These are phyloP conservation scores for Pezicula radicicola DNA, from an alignment of 2,329 filamentous ascomycete species.

Conservation along the genomic window DNA sequence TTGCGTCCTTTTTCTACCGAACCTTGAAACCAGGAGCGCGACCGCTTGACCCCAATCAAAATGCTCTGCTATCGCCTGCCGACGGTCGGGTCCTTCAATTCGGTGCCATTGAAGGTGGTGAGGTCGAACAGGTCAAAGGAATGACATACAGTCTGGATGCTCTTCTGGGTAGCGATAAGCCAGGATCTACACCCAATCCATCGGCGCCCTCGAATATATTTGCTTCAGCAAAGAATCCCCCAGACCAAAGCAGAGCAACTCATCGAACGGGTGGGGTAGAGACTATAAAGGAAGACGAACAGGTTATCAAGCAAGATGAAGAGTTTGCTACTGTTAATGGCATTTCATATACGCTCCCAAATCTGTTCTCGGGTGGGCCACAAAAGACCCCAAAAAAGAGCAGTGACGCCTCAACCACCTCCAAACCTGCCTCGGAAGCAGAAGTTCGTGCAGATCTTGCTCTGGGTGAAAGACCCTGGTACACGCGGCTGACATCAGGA, in stretches of 20 bases:
- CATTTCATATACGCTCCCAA: slow-evolving; percentile 90
- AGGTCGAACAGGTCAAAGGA: slow-evolving; percentile 98
- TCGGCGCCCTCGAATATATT: slow-evolving; percentile 46
- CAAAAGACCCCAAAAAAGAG: slow-evolving; percentile 39
- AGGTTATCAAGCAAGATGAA: slow-evolving; percentile 75
- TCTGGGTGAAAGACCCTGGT: slow-evolving; percentile 68
- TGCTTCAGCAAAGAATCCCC: slow-evolving; percentile 13
- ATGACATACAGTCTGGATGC: slow-evolving; percentile 97
- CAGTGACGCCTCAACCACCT: slow-evolving; percentile 69
- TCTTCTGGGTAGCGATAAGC: slow-evolving; percentile 69
- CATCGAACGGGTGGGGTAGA: slow-evolving; percentile 14
- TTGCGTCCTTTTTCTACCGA: slow-evolving; percentile 96
- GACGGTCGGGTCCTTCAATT: slow-evolving; percentile 92
- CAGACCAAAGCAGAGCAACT: slow-evolving; percentile 22
- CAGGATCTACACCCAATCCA: slow-evolving; percentile 32
- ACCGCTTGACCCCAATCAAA: slow-evolving; percentile 77
- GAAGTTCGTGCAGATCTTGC: slow-evolving; percentile 84
- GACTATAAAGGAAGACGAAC: slow-evolving; percentile 40
- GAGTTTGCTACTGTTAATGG: slow-evolving; percentile 94
- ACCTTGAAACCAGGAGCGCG: slow-evolving; percentile 85
- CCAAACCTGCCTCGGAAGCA: slow-evolving; percentile 70
- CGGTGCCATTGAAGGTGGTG: slow-evolving; percentile 85
- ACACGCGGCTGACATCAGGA: slow-evolving; percentile 58
- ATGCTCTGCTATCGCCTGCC: slow-evolving; percentile 80
- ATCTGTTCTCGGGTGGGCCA: slow-evolving; percentile 73